Evolutionary conservation across 2,329 filamentous ascomycete genomes (phyloP), one percentile per base, ranked within the genome.

Genomic region (Aureobasidium musti): DNA sequence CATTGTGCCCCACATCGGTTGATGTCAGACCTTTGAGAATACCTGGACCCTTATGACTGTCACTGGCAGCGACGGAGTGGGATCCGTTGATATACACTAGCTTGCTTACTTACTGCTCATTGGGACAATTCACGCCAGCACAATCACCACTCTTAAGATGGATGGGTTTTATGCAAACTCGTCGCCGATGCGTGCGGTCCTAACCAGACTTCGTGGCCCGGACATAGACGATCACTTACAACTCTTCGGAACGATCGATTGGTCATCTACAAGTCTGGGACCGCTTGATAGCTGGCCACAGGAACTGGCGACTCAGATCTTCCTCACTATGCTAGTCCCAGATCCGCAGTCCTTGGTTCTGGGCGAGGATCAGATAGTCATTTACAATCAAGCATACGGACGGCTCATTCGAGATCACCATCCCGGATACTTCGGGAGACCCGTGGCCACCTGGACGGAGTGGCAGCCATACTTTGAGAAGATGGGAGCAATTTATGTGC

Each of bases 211-310:
- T 0, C 30, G 21, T 2, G 59, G 59, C 8, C 59, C 59, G 6
- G 59, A 63, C 5, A 39, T 63, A 21, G 43, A 63, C 14, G 30
- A 49, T 2, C 59, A 52, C 23, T 21, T 63, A n/a, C 23, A 23
- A 1, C 33, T 63, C 1, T 41, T 66, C 17, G 5, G 30, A 17
- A 30, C 35, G 3, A 59, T 66, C 37, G 78, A 84, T 69, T 85
- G 83, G 83, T 74, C 74, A 3, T 72, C 72, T 11, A 84, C 82
- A 1, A 77, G 80, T 4, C 73, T 85, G 0, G 83, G 83, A 0
- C 78, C 79, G 1, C 79, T 84, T 73, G 69, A 76, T 3, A 72
- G 71, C 61, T 86, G 83, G 83, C 77, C 80, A 7, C 59, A 57
- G 17, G 68, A 69, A 53, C 45, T 69, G 10, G 45, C 65, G 17